Evolutionary conservation across 257 asterid genomes (phyloP), one percentile per base, ranked within the genome.

Genomic region (Pogostemon cablin): DNA sequence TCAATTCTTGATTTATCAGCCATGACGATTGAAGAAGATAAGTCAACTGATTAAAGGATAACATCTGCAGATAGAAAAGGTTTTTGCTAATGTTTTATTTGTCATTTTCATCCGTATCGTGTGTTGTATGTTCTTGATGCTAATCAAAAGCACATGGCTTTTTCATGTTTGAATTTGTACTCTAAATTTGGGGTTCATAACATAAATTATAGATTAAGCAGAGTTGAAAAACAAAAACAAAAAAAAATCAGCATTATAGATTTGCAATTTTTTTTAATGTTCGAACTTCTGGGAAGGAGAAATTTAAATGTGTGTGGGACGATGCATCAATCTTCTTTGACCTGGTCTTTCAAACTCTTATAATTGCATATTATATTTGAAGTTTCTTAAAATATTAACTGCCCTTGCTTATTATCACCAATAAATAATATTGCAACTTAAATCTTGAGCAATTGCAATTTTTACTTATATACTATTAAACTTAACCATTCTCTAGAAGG

Each of bases 11-110:
- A 93, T 83, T 77, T 93, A 82, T 91, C 99, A 50, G 96, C 99
- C 38, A 74, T 80, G 39, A 91, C 95, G 15, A 83, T 93, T 39
- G 96, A 85, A 82, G 80, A 84, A 79, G 96, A 86, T 71, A 92
- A 84, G 78, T 81, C 95, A 47, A 77, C 80, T 64, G 82, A 82
- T 44, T 78, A 84, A 84, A 81, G 53, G 43, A 87, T 91, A 72
- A 96, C 98, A 71, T 92, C 99, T 74, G 99, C 97, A 7, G 99
- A 91, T 95, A 91, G 95, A 71, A 91, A 86, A 91, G 98, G 98
- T 90, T 38, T 72, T 75, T 64, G 42, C 68, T 48, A n/a, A 42
- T 50, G 15, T 38, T 47, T 64, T 41, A 59, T 34, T 58, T 65
- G 57, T 15, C 48, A 9, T 50, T 20, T 56, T 76, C 41, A n/a